phyloP scores from a whole-genome alignment of 2,329 filamentous ascomycete species.

The Orbilia quercus region DNA sequence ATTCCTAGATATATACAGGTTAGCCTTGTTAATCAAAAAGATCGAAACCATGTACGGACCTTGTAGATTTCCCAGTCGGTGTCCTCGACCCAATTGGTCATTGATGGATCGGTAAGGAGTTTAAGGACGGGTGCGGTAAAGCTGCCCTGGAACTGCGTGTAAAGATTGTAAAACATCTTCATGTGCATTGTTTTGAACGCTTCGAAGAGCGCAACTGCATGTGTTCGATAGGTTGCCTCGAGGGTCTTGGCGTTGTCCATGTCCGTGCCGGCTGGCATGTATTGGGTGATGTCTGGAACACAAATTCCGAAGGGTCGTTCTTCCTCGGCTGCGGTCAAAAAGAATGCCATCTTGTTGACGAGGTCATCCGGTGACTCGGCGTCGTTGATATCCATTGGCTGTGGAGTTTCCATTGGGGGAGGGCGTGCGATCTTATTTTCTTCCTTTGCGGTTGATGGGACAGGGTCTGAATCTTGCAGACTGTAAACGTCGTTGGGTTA shows the following conservation, averaged over 20 bases:
- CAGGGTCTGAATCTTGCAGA: conserved; percentile 46
- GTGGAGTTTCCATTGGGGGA: conserved; percentile 34
- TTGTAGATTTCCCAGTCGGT: conserved; percentile 97
- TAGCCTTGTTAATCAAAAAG: conserved; percentile 17
- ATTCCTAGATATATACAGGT: conserved; percentile 67
- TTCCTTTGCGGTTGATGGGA: conserved; percentile 26
- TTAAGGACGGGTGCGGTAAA: conserved; percentile 97
- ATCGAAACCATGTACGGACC: conserved; percentile 44
- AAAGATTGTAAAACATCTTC: conserved; percentile 94
- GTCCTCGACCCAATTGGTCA: conserved; percentile 93
- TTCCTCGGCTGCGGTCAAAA: conserved; percentile 54
- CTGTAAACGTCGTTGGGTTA: conserved; percentile 6
- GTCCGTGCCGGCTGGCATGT: conserved; percentile 84
- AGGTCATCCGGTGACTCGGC: conserved; percentile 58
- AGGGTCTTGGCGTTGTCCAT: conserved; percentile 86
- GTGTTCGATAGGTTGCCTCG: conserved; percentile 87
- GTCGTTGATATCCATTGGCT: conserved; percentile 55
- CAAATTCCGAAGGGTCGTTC: conserved; percentile 60
- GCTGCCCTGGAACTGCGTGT: conserved; percentile 93
- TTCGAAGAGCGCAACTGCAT: conserved; percentile 94
- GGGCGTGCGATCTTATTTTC: conserved; percentile 25
- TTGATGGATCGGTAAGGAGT: conserved; percentile 80
- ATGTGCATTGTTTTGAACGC: conserved; percentile 96
- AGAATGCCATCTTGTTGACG: conserved; percentile 58
- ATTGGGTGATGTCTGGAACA: conserved; percentile 85